These are phyloP conservation scores for Stagonosporopsis rhizophila DNA, from an alignment of 2,329 filamentous ascomycete genomes.

Conservation along the genomic window DNA sequence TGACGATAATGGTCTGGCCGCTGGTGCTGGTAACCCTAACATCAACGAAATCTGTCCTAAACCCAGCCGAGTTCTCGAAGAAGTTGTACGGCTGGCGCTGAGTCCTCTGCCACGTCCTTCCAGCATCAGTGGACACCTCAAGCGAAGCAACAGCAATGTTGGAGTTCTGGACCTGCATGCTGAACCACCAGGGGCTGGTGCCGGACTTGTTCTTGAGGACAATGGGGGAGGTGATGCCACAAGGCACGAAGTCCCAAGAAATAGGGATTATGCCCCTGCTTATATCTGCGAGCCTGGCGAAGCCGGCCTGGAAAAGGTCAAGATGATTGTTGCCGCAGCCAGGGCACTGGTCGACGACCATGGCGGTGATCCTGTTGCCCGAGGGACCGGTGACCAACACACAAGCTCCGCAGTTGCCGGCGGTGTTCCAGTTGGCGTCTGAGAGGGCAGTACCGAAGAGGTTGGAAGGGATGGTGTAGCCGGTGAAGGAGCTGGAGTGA, in stretches of 20 bases:
- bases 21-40: constrained; percentile 63
- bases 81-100: constrained; percentile 62
- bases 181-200: constrained; percentile 62
- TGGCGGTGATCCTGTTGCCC: constrained; percentile 67
- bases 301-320: constrained; percentile 63
- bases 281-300: constrained; percentile 55
- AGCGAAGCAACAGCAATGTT: constrained; percentile 64
- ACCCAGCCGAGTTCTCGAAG: constrained; percentile 67
- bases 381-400: constrained; percentile 64
- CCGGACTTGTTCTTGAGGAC: constrained; percentile 62
- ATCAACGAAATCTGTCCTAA: constrained; percentile 61
- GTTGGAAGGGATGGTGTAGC: constrained; percentile 66
- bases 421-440: constrained; percentile 62
- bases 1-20: constrained; percentile 61
- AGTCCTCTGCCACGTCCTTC: constrained; percentile 65
- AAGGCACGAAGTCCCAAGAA: constrained; percentile 59
- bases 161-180: constrained; percentile 70
- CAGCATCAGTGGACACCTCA: constrained; percentile 68
- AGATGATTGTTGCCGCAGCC: constrained; percentile 62
- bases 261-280: constrained; percentile 59
- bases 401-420: constrained; percentile 67
- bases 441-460: constrained; percentile 70
- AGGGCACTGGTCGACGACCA: constrained; percentile 69
- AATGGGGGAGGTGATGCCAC: constrained; percentile 60
- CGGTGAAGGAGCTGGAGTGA: constrained; percentile 55